Evolutionary conservation across 169 alveolate species (phyloP), one percentile per base, ranked within the genome.

Genomic region (Plasmodium yoelii): DNA sequence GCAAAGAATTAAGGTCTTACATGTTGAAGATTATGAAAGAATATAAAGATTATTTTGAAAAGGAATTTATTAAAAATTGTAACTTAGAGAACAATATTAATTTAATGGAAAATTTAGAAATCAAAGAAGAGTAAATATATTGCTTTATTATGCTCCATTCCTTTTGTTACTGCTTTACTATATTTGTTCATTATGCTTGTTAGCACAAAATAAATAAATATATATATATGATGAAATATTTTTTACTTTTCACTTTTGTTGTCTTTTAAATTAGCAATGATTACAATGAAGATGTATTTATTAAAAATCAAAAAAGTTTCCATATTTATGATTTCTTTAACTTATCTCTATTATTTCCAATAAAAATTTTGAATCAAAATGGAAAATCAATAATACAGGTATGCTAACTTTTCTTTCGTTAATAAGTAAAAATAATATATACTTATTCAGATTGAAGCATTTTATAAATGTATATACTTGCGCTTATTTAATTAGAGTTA

Each of bases 241-340:
- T 57, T 57, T 57, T 19, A 18, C n/a, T 51, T 34, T 13, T 59
- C 19, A 22, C 42, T 24, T 53, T 49, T 49, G 49, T 71, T 19
- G 22, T 59, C 51, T 60, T 71, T 28, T 44, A 71, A 71, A 71
- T 71, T 61, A 75, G 75, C 26, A 56, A 24, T 67, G 44, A 42
- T 55, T 75, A 75, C 42, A 75, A 56, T 75, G 88, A 61, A 75
- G 88, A 75, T 75, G 61, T 75, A 26, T 75, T 75, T 63, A n/a
- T 75, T 44, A 75, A 75, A 75, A 75, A 61, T 44, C 75, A 75
- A 75, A 75, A 75, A 56, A 65, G 24, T 44, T 75, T 75, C 46
- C 67, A 63, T 56, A 1, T 75, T 19, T 55, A 75, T 22, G 88
- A 75, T 67, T 61, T 75, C 26, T 75, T 75, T 74, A 75, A 75